Percentiles rank a stretch among this genome's conserved stretches.
These are phyloP conservation scores for Alternaria hordeiaustralica DNA, from an alignment of 2,329 filamentous ascomycete genomes.

Conservation along the genomic window DNA sequence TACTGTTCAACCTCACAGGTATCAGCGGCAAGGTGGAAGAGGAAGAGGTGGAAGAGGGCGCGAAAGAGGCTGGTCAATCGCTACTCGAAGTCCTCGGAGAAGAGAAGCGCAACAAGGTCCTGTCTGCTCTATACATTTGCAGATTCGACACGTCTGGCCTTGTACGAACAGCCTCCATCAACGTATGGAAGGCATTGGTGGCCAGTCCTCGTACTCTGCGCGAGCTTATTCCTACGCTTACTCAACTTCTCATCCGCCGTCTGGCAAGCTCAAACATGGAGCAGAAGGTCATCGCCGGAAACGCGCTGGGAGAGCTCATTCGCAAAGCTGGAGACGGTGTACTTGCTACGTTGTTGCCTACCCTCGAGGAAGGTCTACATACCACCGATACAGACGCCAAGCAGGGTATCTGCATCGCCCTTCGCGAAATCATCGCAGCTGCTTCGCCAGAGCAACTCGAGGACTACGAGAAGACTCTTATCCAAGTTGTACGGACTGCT, in stretches of 20 bases:
- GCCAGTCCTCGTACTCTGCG: constrained; percentile 90
- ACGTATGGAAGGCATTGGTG: constrained; percentile 96
- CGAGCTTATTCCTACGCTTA: constrained; percentile 92
- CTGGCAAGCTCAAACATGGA: constrained; percentile 97
- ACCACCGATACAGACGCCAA: constrained; percentile 91
- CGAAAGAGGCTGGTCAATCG: constrained; percentile 88
- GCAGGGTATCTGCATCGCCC: constrained; percentile 95
- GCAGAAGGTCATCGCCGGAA: constrained; percentile 98
- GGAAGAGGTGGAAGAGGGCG: constrained; percentile 80
- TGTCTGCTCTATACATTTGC: constrained; percentile 97
- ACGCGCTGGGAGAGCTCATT: constrained; percentile 94
- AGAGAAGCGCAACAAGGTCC: constrained; percentile 94
- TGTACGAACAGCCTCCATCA: constrained; percentile 86
- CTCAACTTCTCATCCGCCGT: constrained; percentile 90
- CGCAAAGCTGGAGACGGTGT: constrained; percentile 96
- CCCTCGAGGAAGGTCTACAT: constrained; percentile 88
- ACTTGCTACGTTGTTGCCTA: constrained; percentile 83
- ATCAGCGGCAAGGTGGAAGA: constrained; percentile 80
- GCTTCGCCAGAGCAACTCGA: constrained; percentile 88
- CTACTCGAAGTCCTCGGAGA: constrained; percentile 92
- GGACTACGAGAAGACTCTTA: constrained; percentile 92
- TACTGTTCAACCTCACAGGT: constrained; percentile 96
- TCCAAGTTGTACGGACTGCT: constrained; percentile 90
- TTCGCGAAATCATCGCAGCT: constrained; percentile 90
- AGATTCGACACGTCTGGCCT: constrained; percentile 94